Percentiles rank a stretch among this genome's conserved stretches.
phyloP scores from a whole-genome alignment of 106 monocot genomes.

The Platanthera zijinensis region DNA sequence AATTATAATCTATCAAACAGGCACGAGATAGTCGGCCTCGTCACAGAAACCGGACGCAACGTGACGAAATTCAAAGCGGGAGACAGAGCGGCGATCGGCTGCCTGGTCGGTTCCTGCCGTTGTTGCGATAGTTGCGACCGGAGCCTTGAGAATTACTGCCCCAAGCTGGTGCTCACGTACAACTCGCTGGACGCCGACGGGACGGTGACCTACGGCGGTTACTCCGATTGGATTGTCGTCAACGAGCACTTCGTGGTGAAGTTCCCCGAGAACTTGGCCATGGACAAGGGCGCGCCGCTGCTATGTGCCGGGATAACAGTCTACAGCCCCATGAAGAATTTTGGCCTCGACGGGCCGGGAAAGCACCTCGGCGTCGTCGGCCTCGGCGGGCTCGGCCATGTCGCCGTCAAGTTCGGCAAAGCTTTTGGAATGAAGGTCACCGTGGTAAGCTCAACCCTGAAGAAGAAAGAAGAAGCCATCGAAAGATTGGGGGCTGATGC shows the following conservation, averaged over 20 bases:
- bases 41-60: constrained; percentile 43
- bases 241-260: constrained; percentile 34
- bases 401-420: constrained; percentile 78
- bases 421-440: constrained; percentile 83
- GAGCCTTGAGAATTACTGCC: constrained; percentile 42
- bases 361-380: constrained; percentile 76
- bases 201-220: constrained; percentile 30
- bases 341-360: constrained; percentile 46
- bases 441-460: constrained; percentile 55
- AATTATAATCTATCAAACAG: constrained; percentile 15
- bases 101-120: constrained; percentile 43
- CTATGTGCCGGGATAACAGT: constrained; percentile 61
- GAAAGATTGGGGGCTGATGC: constrained; percentile 55
- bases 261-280: constrained; percentile 40
- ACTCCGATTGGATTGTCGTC: constrained; percentile 37
- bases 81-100: constrained; percentile 47
- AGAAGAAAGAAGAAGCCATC: constrained; percentile 57
- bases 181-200: constrained; percentile 18
- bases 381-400: constrained; percentile 77
- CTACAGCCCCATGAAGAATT: constrained; percentile 62
- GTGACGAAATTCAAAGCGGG: constrained; percentile 41
- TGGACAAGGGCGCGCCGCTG: constrained; percentile 50
- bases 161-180: constrained; percentile 31
- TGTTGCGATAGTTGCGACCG: constrained; percentile 32
- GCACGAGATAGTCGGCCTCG: constrained; percentile 55